phyloP scores from a whole-genome alignment of 805 yeast species.

The Candida nonsorbophila region DNA sequence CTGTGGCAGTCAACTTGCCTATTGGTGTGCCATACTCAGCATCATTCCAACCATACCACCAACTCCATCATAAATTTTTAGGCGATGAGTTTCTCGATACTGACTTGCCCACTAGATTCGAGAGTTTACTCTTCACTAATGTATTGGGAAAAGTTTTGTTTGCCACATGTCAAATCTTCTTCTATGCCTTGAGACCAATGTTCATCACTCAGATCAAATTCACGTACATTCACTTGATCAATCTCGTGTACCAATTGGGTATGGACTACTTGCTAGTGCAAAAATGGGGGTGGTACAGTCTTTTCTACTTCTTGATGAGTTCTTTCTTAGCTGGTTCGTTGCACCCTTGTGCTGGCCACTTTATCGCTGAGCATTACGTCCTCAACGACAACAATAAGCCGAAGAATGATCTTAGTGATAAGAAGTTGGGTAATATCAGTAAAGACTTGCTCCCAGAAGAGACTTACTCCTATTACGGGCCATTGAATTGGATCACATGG shows the following conservation, averaged over 20 bases:
- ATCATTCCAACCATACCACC: slow-evolving; percentile 84
- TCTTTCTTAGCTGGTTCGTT: slow-evolving; percentile 86
- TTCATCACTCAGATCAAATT: slow-evolving; percentile 70
- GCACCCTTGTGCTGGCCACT: slow-evolving; percentile 94
- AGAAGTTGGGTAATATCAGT: slow-evolving; percentile 18
- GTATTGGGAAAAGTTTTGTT: slow-evolving; percentile 86
- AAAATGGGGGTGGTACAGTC: slow-evolving; percentile 59
- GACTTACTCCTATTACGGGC: slow-evolving; percentile 85
- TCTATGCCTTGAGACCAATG: slow-evolving; percentile 89
- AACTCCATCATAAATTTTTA: slow-evolving; percentile 82
- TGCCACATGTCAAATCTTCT: slow-evolving; percentile 83
- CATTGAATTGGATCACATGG: slow-evolving; percentile 74
- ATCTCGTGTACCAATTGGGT: slow-evolving; percentile 53
- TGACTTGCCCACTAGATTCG: slow-evolving; percentile 78
- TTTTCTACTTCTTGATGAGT: slow-evolving; percentile 64
- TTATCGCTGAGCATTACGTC: slow-evolving; percentile 90
- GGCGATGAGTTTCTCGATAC: slow-evolving; percentile 85
- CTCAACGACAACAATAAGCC: slow-evolving; percentile 51
- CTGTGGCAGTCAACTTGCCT: slow-evolving; percentile 76
- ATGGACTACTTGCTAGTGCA: slow-evolving; percentile 56
- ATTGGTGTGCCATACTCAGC: slow-evolving; percentile 90
- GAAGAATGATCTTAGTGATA: slow-evolving; percentile 7
- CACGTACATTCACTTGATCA: slow-evolving; percentile 69
- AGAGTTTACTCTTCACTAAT: slow-evolving; percentile 68
- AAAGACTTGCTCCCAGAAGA: slow-evolving; percentile 52